Evolutionary conservation across 164 flowering plant species (phyloP).

Genomic region (Umbellularia californica): DNA sequence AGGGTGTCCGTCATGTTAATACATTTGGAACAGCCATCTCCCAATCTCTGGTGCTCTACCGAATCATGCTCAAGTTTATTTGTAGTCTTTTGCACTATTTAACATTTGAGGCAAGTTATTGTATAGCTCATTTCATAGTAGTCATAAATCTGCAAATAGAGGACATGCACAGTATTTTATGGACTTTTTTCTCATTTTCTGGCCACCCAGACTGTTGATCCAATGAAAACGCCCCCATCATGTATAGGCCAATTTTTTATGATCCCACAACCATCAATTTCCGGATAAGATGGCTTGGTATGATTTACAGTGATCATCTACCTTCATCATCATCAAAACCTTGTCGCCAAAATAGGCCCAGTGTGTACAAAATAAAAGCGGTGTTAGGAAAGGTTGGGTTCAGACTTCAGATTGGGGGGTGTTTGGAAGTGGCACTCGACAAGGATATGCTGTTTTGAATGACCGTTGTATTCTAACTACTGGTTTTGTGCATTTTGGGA

Average conservation of each 20-base stretch:
- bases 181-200: neutral
- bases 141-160: too few relatives aligned
- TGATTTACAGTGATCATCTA: too few relatives aligned
- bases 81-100: constrained; percentile 89
- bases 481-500: too few relatives aligned
- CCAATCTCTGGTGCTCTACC: constrained; percentile 83
- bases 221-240: neutral
- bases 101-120: constrained; percentile 75
- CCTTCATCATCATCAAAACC: too few relatives aligned
- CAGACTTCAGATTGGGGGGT: too few relatives aligned
- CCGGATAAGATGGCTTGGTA: too few relatives aligned
- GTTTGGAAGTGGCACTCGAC: too few relatives aligned
- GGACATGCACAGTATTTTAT: neutral
- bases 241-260: neutral
- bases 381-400: too few relatives aligned
- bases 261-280: neutral
- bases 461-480: too few relatives aligned
- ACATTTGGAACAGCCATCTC: constrained; percentile 66
- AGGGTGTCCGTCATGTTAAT: constrained; percentile 75
- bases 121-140: neutral
- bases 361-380: too few relatives aligned
- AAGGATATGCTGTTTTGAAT: too few relatives aligned
- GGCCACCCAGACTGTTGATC: neutral
- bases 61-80: constrained; percentile 88
- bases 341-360: too few relatives aligned